A percentile compares a stretch with the other conserved stretches of the same genome.
Evolutionary conservation across 2,329 filamentous ascomycete genomes (phyloP).

Genomic region (Epichloe gansuensis): DNA sequence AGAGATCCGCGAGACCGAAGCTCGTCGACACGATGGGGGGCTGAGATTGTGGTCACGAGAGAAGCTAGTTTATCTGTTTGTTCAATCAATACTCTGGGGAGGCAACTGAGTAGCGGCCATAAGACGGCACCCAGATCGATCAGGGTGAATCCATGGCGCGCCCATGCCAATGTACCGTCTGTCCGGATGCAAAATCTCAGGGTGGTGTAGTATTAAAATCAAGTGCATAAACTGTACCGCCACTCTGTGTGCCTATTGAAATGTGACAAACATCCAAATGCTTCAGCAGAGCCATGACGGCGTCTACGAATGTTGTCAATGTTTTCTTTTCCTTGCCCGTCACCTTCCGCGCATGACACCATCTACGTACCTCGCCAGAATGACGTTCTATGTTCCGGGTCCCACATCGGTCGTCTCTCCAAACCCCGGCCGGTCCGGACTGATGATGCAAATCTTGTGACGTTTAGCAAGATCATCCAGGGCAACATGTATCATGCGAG

Average conservation of each 20-base stretch:
- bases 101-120: conserved; percentile 12
- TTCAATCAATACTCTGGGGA: conserved; percentile 9
- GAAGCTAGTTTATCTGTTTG: conserved; percentile 11
- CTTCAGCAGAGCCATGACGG: conserved; percentile 18
- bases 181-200: conserved; percentile 14
- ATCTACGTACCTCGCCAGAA: background rate
- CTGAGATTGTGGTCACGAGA: conserved; percentile 10
- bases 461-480: conserved; percentile 20
- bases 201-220: conserved; percentile 18
- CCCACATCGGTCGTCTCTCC: conserved; percentile 19
- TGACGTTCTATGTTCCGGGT: conserved; percentile 6
- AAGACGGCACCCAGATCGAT: conserved; percentile 11
- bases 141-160: conserved; percentile 19
- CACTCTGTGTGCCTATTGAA: conserved; percentile 17
- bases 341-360: background rate
- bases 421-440: conserved; percentile 22
- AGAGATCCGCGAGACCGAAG: background rate
- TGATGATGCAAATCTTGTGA: conserved; percentile 21
- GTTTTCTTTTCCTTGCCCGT: background rate
- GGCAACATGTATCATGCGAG: conserved; percentile 17
- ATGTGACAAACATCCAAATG: conserved; percentile 21
- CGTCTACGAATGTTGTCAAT: conserved; percentile 7
- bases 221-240: conserved; percentile 19
- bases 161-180: conserved; percentile 16
- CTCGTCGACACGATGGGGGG: conserved; percentile 4